Evolutionary conservation across 2,329 filamentous ascomycete genomes (phyloP), one percentile per base, ranked within the genome.

Genomic region (Capronia americana): DNA sequence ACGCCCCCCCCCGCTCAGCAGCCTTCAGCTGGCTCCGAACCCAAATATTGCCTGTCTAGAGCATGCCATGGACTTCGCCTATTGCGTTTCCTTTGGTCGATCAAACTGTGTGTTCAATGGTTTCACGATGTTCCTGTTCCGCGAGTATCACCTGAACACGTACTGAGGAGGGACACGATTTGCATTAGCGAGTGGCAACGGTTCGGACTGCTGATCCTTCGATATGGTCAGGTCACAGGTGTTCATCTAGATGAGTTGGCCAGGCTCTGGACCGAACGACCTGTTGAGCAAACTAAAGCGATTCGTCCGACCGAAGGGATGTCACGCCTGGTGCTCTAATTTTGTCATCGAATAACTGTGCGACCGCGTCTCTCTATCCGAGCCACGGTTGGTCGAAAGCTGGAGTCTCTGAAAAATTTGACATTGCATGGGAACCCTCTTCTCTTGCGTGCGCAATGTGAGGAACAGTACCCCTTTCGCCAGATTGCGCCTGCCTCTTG

Each of bases 101-200:
- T 51, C 46, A 17, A 26, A 26, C 12, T 14, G 24, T 10, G 17
- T 48, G 20, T 51, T 51, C 48, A 7, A 26, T 17, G 24, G 48
- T 24, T 23, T n/a, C 38, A 44, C 38, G 38, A 51, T 26, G 20
- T 5, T 26, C 20, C 10, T 26, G 48, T n/a, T 7, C 20, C 12
- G 48, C 20, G 23, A 51, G 24, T 28, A 51, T 51, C 48, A 28
- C 20, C 48, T 51, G 48, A 51, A 23, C 48, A 51, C 48, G 24
- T 24, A 14, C 48, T 26, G n/a, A 51, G 48, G 24, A 28, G 4
- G 4, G 24, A 24, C 48, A 51, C 48, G 48, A 51, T 51, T 12
- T 11, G 48, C 48, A 51, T 51, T 24, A 51, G 48, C 48, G 48
- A 26, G 48, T 51, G 48, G 48, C 48, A 14, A 51, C 10, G 20